These are phyloP conservation scores for Echria macrotheca DNA, from an alignment of 495 filamentous ascomycete species.

Conservation along the genomic window DNA sequence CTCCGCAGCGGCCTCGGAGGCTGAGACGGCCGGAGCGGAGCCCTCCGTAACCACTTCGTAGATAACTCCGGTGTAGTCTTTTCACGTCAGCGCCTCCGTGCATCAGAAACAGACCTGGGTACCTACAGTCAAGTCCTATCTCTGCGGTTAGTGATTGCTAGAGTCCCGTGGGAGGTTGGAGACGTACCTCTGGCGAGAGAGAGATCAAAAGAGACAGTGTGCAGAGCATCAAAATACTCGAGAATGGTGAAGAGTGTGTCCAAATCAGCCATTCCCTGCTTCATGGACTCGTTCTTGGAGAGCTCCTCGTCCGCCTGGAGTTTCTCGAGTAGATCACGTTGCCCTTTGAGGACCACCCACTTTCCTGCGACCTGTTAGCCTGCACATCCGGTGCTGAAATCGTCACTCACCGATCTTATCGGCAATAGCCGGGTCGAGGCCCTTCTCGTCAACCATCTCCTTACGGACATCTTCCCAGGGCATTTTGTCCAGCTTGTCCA, in stretches of 20 bases:
- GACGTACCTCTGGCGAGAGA: constrained; percentile 57
- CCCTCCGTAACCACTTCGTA: constrained; percentile 66
- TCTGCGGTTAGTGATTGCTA: no score
- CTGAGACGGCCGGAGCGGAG: constrained; percentile 8
- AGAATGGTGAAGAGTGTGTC: constrained; percentile 75
- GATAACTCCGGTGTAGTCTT: constrained; percentile 87
- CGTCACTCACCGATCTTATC: constrained; percentile 83
- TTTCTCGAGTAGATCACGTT: constrained; percentile 57
- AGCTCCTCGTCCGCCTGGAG: constrained; percentile 60
- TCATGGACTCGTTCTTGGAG: constrained; percentile 61
- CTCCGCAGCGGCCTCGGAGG: constrained; percentile 29
- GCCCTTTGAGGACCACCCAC: constrained; percentile 10
- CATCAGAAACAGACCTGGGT: background rate
- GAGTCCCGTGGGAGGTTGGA: no score
- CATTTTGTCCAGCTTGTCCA: constrained; percentile 93
- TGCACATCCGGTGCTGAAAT: constrained; percentile 42
- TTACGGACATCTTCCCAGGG: constrained; percentile 85
- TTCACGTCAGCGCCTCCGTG: background rate
- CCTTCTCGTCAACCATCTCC: constrained; percentile 93
- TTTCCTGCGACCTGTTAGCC: background rate
- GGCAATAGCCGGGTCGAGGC: constrained; percentile 64
- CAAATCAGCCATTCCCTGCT: constrained; percentile 78
- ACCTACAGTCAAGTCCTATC: background rate
- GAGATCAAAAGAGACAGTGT: constrained; percentile 74
- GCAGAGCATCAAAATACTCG: constrained; percentile 63